A percentile compares a stretch with the other conserved stretches of the same genome.
Conservation (phyloP, 345 rosid species). For the Gossypium longicalyx region DNA sequence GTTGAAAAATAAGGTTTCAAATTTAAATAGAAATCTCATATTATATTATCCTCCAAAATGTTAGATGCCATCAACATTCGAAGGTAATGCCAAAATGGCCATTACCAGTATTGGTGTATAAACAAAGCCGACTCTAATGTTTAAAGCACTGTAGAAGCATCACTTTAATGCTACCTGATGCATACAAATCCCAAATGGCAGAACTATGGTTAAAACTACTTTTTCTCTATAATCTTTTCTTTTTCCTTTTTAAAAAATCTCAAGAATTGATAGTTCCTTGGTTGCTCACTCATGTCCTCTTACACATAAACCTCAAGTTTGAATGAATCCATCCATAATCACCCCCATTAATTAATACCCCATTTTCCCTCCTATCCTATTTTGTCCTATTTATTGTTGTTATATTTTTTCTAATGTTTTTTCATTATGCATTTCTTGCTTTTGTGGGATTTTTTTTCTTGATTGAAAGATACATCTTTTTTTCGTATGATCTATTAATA, state of each 20-base stretch:
- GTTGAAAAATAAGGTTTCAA: too few species aligned
- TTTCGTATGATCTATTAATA: background rate
- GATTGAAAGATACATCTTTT: background rate
- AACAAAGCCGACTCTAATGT: background rate
- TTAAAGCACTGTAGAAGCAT: background rate
- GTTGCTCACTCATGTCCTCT: constrained; percentile 9
- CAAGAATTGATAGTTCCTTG: constrained; percentile 4
- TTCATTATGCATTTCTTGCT: background rate
- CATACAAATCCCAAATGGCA: constrained; percentile 15
- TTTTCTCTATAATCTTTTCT: background rate
- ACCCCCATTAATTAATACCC: background rate
- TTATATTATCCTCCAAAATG: too few species aligned
- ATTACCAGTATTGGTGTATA: too few species aligned
- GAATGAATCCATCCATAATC: background rate
- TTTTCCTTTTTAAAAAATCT: background rate
- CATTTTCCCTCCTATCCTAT: background rate
- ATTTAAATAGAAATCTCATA: too few species aligned
- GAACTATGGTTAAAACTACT: background rate
- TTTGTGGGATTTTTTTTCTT: background rate
- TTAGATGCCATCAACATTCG: too few species aligned
- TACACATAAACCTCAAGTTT: constrained; percentile 4
- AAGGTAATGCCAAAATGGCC: too few species aligned
- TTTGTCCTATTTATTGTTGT: background rate
- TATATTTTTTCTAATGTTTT: background rate
- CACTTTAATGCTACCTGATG: background rate